These are phyloP conservation scores for Monosporascus sp. DNA, from an alignment of 2,329 filamentous ascomycete genomes.

Conservation along the genomic window DNA sequence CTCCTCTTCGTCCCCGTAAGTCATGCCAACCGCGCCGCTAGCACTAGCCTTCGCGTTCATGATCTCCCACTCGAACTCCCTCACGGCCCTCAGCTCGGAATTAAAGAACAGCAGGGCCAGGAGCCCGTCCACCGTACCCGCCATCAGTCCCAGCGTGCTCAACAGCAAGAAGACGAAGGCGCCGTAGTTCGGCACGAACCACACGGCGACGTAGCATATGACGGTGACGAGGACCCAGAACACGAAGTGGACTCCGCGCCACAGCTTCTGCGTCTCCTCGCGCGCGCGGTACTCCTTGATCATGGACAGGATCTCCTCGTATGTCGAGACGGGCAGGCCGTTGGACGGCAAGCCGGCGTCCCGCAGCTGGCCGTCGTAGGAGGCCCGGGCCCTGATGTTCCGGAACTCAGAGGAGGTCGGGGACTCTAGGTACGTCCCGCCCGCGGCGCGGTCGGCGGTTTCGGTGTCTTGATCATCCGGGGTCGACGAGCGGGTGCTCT, in stretches of 20 bases:
- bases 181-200: conserved; percentile 75
- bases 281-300: conserved; percentile 63
- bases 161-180: conserved; percentile 77
- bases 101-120: conserved; percentile 84
- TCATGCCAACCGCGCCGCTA: conserved; percentile 21
- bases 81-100: conserved; percentile 73
- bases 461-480: conserved; percentile 7
- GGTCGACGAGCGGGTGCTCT: conserved; percentile 7
- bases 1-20: conserved; percentile 14
- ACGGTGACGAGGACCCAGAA: conserved; percentile 61
- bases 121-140: conserved; percentile 76
- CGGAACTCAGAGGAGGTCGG: conserved; percentile 28
- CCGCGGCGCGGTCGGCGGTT: conserved; percentile 16
- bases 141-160: conserved; percentile 69
- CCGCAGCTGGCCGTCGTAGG: conserved; percentile 30
- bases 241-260: conserved; percentile 71
- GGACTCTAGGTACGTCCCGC: conserved; percentile 35
- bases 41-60: conserved; percentile 54
- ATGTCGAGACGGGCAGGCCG: conserved; percentile 44
- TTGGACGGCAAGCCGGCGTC: conserved; percentile 13
- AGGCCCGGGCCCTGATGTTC: conserved; percentile 14
- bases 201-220: conserved; percentile 73
- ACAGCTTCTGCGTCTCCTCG: conserved; percentile 65
- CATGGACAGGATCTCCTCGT: conserved; percentile 69
- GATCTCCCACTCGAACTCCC: conserved; percentile 94